Conservation (phyloP, 129 eudicot species). For the Logfia minima region DNA sequence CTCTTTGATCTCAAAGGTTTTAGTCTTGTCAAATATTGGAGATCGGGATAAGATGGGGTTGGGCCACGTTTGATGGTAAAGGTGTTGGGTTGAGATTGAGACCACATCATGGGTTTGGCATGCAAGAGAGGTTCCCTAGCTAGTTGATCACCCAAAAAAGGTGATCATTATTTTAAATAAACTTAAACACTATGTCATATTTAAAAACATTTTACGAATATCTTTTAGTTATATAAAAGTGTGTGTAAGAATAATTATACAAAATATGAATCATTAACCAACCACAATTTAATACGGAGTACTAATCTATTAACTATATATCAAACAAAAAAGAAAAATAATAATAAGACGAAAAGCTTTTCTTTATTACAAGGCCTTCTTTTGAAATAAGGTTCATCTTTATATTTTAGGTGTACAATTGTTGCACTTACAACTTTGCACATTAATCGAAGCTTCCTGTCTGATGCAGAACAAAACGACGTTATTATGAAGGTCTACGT, state of each 20-base stretch:
- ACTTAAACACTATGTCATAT: not conserved
- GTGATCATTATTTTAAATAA: not conserved
- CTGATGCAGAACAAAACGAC: not conserved
- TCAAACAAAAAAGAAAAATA: not conserved
- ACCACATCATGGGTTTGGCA: conserved; percentile 35
- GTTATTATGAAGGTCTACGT: conserved; percentile 2
- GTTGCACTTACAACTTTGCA: no score
- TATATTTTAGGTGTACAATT: no score
- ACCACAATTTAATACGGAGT: no score
- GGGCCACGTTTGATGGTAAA: conserved; percentile 41
- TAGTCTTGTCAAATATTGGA: conserved; percentile 27
- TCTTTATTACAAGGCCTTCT: no score
- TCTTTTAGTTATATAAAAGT: no score
- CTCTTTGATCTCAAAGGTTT: conserved; percentile 21
- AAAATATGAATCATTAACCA: no score
- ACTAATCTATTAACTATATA: no score
- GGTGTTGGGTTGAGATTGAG: conserved; percentile 23
- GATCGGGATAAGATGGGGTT: conserved; percentile 27
- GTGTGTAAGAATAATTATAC: no score
- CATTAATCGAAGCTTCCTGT: not conserved
- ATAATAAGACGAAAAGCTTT: no score
- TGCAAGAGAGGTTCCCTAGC: conserved; percentile 19
- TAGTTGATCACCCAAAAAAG: conserved; percentile 28
- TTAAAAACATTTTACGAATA: no score
- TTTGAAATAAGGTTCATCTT: no score